Evolutionary conservation across 2,329 filamentous ascomycete genomes (phyloP), one percentile per base, ranked within the genome.

Genomic region (Colletotrichum gloeosporioides): DNA sequence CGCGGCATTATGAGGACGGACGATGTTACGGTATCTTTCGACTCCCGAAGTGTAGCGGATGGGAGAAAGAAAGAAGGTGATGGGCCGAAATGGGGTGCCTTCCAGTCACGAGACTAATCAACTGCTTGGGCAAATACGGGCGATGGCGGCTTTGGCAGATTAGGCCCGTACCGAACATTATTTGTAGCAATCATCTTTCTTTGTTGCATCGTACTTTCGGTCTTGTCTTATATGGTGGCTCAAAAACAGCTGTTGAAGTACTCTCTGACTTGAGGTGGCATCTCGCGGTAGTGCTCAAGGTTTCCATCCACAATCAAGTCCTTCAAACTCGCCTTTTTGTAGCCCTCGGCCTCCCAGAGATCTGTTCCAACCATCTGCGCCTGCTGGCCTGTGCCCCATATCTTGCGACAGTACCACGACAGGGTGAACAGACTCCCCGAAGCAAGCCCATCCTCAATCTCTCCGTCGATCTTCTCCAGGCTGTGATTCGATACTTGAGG

Each of bases 351-450:
- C 3, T 82, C 79, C 81, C 82, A 82, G 5, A 81, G 68, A 65
- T 82, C 80, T 2, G 69, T 57, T 6, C 79, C 78, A 2, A 81
- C 31, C 34, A 78, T 78, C 16, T 71, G 75, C 4, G 68, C 69
- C 16, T 73, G 70, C 25, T 80, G 29, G 3, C 82, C 81, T 10
- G 49, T 75, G 1, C 77, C 81, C 82, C 82, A 82, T 10, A 78
- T 76, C 49, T 80, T 82, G 22, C 81, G 80, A n/a, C 79, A 80
- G 49, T 79, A 79, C 80, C 82, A 82, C 6, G 79, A 69, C 29
- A 82, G 61, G 0, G 79, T 78, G 7, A 80, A 77, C 0, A 77
- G 78, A 9, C 53, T 79, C 0, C 78, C 78, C 16, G 64, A 71
- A 3, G 65, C 31, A 12, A 82, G 71, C 10, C 78, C 77, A 3